These are phyloP conservation scores for Saprolegnia diclina DNA, from an alignment of 352 stramenopile species.

Conservation along the genomic window DNA sequence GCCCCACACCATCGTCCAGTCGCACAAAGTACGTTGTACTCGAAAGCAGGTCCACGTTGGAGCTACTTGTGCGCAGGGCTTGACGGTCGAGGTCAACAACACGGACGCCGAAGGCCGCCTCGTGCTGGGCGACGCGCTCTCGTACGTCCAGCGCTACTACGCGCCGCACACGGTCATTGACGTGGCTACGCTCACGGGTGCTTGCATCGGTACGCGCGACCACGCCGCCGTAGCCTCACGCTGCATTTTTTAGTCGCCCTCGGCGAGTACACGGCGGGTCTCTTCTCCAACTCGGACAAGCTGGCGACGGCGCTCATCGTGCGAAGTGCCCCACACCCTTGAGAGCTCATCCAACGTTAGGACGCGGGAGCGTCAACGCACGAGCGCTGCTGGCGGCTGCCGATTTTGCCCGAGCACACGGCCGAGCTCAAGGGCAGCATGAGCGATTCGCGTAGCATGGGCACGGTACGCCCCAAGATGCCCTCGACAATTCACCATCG, in stretches of 20 bases:
- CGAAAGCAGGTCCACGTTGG: not conserved
- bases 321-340: not conserved
- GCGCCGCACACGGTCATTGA: slow-evolving; percentile 91
- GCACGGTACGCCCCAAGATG: slow-evolving; percentile 32
- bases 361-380: slow-evolving; percentile 52
- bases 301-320: slow-evolving; percentile 63
- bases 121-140: slow-evolving; percentile 85
- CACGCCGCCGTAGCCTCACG: too few species aligned
- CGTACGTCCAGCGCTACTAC: slow-evolving; percentile 84
- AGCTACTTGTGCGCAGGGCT: slow-evolving; percentile 35
- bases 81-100: slow-evolving; percentile 90
- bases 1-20: slow-evolving; percentile 84
- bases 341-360: slow-evolving; percentile 26
- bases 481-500: slow-evolving; percentile 23
- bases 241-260: slow-evolving; percentile 69
- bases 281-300: slow-evolving; percentile 90
- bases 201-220: slow-evolving; percentile 64
- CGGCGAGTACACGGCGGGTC: slow-evolving; percentile 81
- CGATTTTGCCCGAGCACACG: slow-evolving; percentile 81
- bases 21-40: slow-evolving; percentile 49
- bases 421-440: slow-evolving; percentile 72
- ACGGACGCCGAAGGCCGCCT: slow-evolving; percentile 90
- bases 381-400: slow-evolving; percentile 86
- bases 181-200: slow-evolving; percentile 90
- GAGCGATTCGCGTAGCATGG: slow-evolving; percentile 74